phyloP scores from a whole-genome alignment of 331 rosid genomes.

The Spiraea crenata region DNA sequence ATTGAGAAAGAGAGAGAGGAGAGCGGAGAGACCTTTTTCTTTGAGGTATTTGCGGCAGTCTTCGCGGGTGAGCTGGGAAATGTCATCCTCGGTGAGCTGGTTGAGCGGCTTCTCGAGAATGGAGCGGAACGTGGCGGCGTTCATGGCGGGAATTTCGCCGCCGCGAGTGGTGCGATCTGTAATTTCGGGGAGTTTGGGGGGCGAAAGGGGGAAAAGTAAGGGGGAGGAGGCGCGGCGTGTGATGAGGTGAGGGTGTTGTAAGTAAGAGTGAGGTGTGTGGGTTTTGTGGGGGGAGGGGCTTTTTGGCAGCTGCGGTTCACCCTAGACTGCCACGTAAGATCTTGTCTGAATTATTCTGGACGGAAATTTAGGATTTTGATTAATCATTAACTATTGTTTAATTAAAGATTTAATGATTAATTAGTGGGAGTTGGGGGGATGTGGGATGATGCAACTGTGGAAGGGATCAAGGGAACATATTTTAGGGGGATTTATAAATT shows the following conservation, averaged over 20 bases:
- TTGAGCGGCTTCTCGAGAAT: slow-evolving; percentile 88
- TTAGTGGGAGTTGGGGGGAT: neutral
- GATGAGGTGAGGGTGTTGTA: too few relatives aligned
- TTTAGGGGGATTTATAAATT: neutral
- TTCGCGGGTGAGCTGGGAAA: slow-evolving; percentile 98
- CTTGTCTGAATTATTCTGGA: slow-evolving; percentile 12
- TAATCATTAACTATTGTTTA: neutral
- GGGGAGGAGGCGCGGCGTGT: too few relatives aligned
- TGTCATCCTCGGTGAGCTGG: slow-evolving; percentile 96
- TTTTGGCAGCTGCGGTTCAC: slow-evolving; percentile 61
- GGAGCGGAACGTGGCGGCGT: slow-evolving; percentile 61
- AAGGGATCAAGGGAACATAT: slow-evolving; percentile 8
- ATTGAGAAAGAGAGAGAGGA: neutral
- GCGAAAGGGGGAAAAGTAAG: slow-evolving; percentile 1
- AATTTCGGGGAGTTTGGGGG: slow-evolving; percentile 13
- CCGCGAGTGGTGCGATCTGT: slow-evolving; percentile 22
- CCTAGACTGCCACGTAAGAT: slow-evolving; percentile 96
- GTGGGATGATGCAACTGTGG: neutral
- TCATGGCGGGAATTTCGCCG: slow-evolving; percentile 48
- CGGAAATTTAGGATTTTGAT: neutral
- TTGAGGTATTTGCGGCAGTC: slow-evolving; percentile 95
- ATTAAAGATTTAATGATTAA: neutral
- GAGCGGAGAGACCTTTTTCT: slow-evolving; percentile 61
- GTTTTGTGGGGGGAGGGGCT: slow-evolving; percentile 27
- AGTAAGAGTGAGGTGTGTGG: neutral